phyloP scores from a whole-genome alignment of 371 early-diverging fungal species.

The Basidiobolus heterosporus region DNA sequence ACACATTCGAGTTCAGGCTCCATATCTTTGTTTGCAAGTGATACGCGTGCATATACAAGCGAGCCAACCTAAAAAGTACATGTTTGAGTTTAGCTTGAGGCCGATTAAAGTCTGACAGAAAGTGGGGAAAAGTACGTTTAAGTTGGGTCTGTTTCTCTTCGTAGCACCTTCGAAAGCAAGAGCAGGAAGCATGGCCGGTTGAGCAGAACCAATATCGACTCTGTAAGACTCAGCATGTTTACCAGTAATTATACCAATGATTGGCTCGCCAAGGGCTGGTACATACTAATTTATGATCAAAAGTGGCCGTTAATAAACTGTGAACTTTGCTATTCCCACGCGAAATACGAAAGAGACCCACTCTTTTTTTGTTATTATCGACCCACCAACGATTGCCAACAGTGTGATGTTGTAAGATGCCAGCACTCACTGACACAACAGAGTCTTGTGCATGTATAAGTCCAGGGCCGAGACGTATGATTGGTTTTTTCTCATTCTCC shows the following conservation, averaged over 20 bases:
- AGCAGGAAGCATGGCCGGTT: constrained; percentile 53
- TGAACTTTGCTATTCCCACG: background rate
- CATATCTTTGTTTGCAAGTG: constrained; percentile 83
- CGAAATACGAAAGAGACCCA: constrained; percentile 13
- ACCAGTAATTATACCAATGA: constrained; percentile 61
- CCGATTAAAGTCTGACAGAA: too few relatives aligned
- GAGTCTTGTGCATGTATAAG: constrained; percentile 39
- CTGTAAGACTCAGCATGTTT: constrained; percentile 62
- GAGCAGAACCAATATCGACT: constrained; percentile 86
- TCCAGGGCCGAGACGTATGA: constrained; percentile 56
- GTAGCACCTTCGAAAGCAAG: constrained; percentile 92
- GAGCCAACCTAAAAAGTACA: constrained; percentile 30
- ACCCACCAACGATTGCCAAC: constrained; percentile 58
- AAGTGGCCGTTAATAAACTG: background rate
- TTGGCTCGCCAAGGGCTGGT: constrained; percentile 68
- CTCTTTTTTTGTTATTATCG: constrained; percentile 60
- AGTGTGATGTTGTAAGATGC: constrained; percentile 35
- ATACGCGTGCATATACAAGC: constrained; percentile 69
- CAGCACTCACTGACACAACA: constrained; percentile 54
- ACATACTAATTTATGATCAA: constrained; percentile 46
- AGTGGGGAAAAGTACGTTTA: too few relatives aligned
- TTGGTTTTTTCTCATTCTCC: constrained; percentile 6
- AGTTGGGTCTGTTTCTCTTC: constrained; percentile 73
- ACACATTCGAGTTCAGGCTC: constrained; percentile 88
- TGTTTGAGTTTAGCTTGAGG: background rate